phyloP scores from a whole-genome alignment of 1,139 yeast genomes.

The Arxiozyma slooffiae region DNA sequence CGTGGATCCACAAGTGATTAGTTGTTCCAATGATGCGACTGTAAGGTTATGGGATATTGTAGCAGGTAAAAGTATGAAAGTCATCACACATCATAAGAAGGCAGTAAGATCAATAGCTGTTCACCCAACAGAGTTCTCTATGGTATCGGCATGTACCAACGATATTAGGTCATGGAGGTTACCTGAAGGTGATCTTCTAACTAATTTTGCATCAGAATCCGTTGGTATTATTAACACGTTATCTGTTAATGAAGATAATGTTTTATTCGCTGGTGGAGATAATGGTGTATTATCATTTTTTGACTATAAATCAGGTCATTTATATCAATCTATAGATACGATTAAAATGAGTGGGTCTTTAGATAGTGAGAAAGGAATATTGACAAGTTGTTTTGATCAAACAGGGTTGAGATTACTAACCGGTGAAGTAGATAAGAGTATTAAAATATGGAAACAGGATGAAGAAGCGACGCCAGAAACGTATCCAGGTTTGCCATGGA shows the following conservation, averaged over 20 bases:
- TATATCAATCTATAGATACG: conserved; percentile 47
- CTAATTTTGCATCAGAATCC: conserved; percentile 40
- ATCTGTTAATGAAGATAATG: conserved; percentile 55
- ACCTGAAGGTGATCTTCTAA: conserved; percentile 67
- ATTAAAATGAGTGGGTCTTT: conserved; percentile 60
- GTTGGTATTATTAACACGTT: conserved; percentile 59
- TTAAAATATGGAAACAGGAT: conserved; percentile 71
- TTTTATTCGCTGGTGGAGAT: conserved; percentile 75
- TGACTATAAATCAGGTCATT: conserved; percentile 65
- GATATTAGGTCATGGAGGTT: conserved; percentile 74
- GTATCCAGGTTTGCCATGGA: conserved; percentile 43
- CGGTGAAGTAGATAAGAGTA: conserved; percentile 83
- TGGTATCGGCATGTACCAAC: conserved; percentile 75
- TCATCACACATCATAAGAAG: conserved; percentile 75
- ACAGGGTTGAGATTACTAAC: conserved; percentile 76
- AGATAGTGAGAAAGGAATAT: conserved; percentile 57
- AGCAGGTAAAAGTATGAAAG: conserved; percentile 50
- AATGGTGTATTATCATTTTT: conserved; percentile 69
- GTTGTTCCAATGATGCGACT: conserved; percentile 79
- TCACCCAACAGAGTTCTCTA: conserved; percentile 65
- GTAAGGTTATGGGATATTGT: conserved; percentile 77
- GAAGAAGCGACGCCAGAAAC: conserved; percentile 37
- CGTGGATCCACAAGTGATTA: conserved; percentile 75
- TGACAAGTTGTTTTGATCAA: conserved; percentile 65
- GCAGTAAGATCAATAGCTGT: conserved; percentile 64